phyloP scores from a whole-genome alignment of 2,329 filamentous ascomycete species.

The Colletotrichum camelliae region DNA sequence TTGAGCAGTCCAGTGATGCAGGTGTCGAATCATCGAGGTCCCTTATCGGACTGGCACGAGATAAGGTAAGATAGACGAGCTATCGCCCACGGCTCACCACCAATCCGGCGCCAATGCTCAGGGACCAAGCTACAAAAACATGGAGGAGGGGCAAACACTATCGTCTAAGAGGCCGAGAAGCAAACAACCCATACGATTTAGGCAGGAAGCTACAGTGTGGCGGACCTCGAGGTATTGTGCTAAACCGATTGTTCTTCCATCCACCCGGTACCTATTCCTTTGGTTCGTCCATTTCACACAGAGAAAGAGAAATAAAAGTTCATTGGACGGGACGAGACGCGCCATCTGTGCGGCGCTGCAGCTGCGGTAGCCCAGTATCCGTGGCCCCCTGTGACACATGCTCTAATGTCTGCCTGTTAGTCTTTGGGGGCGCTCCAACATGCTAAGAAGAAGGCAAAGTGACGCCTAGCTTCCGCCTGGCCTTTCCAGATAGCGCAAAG shows the following conservation, averaged over 20 bases:
- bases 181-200: background rate
- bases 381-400: background rate
- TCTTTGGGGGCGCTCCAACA: background rate
- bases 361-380: background rate
- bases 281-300: background rate
- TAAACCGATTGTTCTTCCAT: background rate
- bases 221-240: background rate
- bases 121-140: background rate
- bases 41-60: background rate
- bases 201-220: background rate
- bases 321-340: constrained; percentile 1
- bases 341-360: constrained; percentile 15
- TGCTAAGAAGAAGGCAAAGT: background rate
- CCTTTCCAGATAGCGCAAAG: background rate
- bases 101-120: background rate
- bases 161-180: background rate
- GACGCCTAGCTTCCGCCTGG: background rate
- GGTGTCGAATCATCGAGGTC: background rate
- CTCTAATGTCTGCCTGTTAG: background rate
- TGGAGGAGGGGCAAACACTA: background rate
- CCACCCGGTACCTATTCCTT: background rate
- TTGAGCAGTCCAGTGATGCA: background rate
- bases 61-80: background rate
- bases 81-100: background rate
- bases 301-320: background rate